Evolutionary conservation across 2,329 filamentous ascomycete species (phyloP), one percentile per base, ranked within the genome.

Genomic region (Talaromyces albobiverticillius): DNA sequence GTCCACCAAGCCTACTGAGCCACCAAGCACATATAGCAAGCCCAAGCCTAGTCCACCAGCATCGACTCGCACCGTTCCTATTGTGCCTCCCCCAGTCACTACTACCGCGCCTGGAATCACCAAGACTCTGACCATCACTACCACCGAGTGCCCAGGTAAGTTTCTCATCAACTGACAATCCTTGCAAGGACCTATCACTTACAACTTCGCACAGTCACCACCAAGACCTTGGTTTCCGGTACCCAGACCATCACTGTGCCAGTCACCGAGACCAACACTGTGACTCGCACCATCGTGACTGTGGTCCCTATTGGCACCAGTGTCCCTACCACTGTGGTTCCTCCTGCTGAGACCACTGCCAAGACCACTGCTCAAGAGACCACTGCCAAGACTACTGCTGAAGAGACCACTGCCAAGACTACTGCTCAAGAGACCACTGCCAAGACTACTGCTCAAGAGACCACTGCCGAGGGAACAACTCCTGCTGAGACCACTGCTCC

Each of bases 141-240:
- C 69, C 54, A 72, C 69, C 36, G 60, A 59, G 47, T 66, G 62
- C 62, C 67, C 69, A 56, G 64, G 67, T 70, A 64, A 58, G 65
- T 25, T 25, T 32, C 16, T 9, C 20, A 4, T 32, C n/a, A 2
- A 10, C 32, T 48, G 6, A 22, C 31, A 29, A n/a, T 18, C n/a
- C 13, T 34, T 7, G 7, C 26, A n/a, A 13, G n/a, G 14, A 11
- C 11, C 10, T 6, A 9, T 23, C 11, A 18, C 40, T 43, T 22
- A 54, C 31, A 34, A 18, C n/a, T 14, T 23, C 26, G 13, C 22
- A 7, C 36, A 55, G 56, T 56, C 32, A 32, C 40, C 41, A 47
- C 48, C 4, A 29, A 18, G 36, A 54, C 43, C 32, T 46, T 58
- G 16, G 42, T 57, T 14, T 59, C 57, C 42, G 61, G 56, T 29